Evolutionary conservation across 2,329 filamentous ascomycete genomes (phyloP).

Genomic region (Colletotrichum liaoningense): DNA sequence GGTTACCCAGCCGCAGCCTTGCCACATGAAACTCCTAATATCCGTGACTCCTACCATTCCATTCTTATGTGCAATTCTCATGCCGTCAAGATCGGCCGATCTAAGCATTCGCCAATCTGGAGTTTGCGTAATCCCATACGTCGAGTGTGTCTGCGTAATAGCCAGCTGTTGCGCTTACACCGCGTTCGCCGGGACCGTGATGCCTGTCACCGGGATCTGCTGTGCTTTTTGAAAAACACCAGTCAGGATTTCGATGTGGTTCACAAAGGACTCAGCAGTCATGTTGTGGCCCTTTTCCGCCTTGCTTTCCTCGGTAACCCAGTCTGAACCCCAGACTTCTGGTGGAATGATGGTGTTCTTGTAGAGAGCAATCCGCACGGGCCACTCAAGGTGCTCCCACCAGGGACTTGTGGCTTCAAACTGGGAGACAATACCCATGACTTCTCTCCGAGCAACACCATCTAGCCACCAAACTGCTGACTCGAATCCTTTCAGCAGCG

Average conservation of each 20-base stretch:
- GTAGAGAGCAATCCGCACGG: constrained; percentile 68
- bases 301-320: constrained; percentile 55
- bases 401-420: constrained; percentile 69
- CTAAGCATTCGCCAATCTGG: neutral
- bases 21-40: neutral
- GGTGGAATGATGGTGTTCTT: constrained; percentile 64
- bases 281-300: constrained; percentile 43
- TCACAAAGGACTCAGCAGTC: constrained; percentile 48
- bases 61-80: neutral
- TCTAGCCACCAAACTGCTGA: constrained; percentile 74
- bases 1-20: constrained; percentile 4
- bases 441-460: constrained; percentile 73
- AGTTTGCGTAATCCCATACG: neutral
- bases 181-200: constrained; percentile 30
- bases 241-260: constrained; percentile 59
- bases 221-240: constrained; percentile 50
- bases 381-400: constrained; percentile 73
- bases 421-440: constrained; percentile 70
- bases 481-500: constrained; percentile 71
- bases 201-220: constrained; percentile 38
- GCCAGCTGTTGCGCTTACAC: constrained; percentile 31
- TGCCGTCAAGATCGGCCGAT: neutral
- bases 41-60: constrained; percentile 1
- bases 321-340: constrained; percentile 67
- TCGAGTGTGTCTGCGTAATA: constrained; percentile 13